Evolutionary conservation across 768 basidiomycete genomes (phyloP).

Genomic region (Macrolepiota albuminosa): DNA sequence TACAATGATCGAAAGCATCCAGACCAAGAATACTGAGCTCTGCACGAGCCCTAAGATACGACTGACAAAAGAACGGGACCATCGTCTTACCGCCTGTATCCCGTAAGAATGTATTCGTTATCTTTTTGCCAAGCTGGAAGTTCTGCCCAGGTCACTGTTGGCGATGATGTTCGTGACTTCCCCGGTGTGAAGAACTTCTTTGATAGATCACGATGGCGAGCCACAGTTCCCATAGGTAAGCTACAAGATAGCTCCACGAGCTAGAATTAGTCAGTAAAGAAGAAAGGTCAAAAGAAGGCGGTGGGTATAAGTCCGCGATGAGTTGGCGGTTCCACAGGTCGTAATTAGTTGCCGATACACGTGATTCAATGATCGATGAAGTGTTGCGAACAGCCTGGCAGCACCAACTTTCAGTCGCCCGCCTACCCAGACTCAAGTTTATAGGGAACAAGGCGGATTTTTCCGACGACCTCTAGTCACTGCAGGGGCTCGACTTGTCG

Average conservation of each 20-base stretch:
- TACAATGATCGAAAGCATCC: constrained; percentile 62
- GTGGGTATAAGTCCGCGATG: too few relatives aligned
- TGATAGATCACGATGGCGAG: constrained; percentile 1
- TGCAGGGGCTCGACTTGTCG: too few relatives aligned
- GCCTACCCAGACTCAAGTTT: background rate
- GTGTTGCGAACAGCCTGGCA: background rate
- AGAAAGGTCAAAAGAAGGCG: background rate
- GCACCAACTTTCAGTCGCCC: background rate
- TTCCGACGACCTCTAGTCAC: background rate
- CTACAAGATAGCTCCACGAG: background rate
- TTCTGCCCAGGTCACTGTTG: constrained; percentile 46
- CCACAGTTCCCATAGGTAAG: background rate
- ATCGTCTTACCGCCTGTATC: constrained; percentile 58
- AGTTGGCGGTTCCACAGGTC: background rate
- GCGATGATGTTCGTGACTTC: constrained; percentile 7
- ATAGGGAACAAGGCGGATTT: background rate
- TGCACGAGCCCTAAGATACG: constrained; percentile 21
- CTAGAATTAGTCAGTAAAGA: background rate
- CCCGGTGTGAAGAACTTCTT: background rate
- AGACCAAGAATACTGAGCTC: constrained; percentile 55
- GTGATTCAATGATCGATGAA: background rate
- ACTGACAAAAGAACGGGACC: background rate
- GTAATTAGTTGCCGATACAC: constrained; percentile 1
- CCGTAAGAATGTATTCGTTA: constrained; percentile 67
- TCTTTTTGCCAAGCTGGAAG: constrained; percentile 68